Base-by-base conservation (phyloP, 2,329 filamentous ascomycete genomes). In the Cordyceps farinosa region DNA sequence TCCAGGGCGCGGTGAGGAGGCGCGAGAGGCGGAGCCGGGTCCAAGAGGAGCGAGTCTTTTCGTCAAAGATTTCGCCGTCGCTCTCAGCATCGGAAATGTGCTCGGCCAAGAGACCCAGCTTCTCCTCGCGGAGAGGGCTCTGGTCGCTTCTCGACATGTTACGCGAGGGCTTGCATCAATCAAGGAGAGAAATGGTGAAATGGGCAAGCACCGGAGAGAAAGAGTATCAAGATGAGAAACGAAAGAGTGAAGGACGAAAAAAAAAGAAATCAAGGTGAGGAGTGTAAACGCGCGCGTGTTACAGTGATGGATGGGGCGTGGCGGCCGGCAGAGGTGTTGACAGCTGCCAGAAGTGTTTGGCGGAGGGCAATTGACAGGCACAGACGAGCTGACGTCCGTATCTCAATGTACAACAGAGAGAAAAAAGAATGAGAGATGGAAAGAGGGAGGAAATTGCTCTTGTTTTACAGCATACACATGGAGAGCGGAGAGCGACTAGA, bases 71-170 rank as follows among this genome's bases (percentile, higher is more conserved):
- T 62, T 75, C 76, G 64, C 65, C 70, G 32, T 77, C 79, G 68
- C 77, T 80, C 56, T 82, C 80, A 50, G 73, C 68, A 59, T 83
- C 80, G 13, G 79, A 79, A 27, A 74, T 61, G 17, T 74, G 72
- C 59, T 81, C 77, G n/a, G 82, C 78, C 38, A 82, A 70, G 40
- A 82, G 72, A 15, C 73, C 72, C 61, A 77, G 70, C 67, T 77
- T 80, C 73, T 83, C 81, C 70, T 82, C 78, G 58, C 76, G 36
- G 27, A 7, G 53, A 58, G 61, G 53, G 29, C 29, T 44, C 27
- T 63, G 45, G 8, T 57, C 30, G 32, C 30, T 54, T n/a, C 15
- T 30, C 13, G 59, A 61, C 59, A 61, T 22, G 22, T 61, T 36
- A 61, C 62, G 27, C 42, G 30, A 50, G 6, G 53, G 7, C n/a